A percentile compares a stretch with the other conserved stretches of the same genome.
phyloP scores from a whole-genome alignment of 2,329 filamentous ascomycete species.

The Penicillium capsulatum region DNA sequence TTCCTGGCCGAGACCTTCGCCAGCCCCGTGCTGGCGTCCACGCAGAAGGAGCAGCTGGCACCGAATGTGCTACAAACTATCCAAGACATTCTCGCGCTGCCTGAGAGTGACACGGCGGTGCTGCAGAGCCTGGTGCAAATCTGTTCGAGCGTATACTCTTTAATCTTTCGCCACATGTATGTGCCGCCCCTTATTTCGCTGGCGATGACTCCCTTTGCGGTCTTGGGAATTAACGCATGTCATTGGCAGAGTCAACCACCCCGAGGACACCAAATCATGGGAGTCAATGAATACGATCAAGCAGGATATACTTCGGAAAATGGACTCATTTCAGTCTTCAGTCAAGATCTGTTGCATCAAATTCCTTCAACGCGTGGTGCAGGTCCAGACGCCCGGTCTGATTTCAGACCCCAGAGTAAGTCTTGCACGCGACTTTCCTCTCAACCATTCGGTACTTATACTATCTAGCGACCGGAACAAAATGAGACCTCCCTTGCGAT shows the following conservation, averaged over 20 bases:
- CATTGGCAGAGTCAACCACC: constrained; percentile 71
- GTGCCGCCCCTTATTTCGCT: constrained; percentile 43
- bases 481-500: constrained; percentile 83
- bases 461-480: constrained; percentile 60
- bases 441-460: neutral
- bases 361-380: constrained; percentile 87
- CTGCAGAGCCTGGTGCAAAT: constrained; percentile 83
- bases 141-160: constrained; percentile 85
- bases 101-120: constrained; percentile 73
- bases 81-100: constrained; percentile 63
- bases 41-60: constrained; percentile 76
- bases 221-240: constrained; percentile 29
- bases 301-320: constrained; percentile 77
- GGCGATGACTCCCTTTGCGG: no score
- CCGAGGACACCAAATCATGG: constrained; percentile 77
- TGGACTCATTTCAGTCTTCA: constrained; percentile 73
- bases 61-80: constrained; percentile 74
- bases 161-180: constrained; percentile 92
- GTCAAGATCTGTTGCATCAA: constrained; percentile 95
- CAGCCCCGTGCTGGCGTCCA: constrained; percentile 72
- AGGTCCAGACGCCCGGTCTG: constrained; percentile 82
- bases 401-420: constrained; percentile 78
- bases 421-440: constrained; percentile 14
- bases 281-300: constrained; percentile 86
- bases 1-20: constrained; percentile 96